A percentile compares a stretch with the other conserved stretches of the same genome.
phyloP scores from a whole-genome alignment of 495 filamentous ascomycete genomes.

The Aspergillus avenaceus region DNA sequence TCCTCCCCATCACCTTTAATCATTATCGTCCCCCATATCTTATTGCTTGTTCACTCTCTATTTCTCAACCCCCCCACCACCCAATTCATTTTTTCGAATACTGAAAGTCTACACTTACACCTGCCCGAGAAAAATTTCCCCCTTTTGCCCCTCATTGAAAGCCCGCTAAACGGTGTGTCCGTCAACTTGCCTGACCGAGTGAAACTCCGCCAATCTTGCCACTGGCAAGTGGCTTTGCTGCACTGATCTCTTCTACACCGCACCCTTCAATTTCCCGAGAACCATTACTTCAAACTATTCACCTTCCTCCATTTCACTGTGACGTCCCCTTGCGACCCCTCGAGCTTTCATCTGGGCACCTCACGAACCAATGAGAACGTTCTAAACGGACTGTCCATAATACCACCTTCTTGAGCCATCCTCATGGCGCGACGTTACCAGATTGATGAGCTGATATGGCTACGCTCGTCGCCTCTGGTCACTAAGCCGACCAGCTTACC shows the following conservation, averaged over 20 bases:
- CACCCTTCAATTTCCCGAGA: neutral
- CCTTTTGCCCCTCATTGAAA: constrained; percentile 20
- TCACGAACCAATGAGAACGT: constrained; percentile 30
- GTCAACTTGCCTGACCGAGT: constrained; percentile 21
- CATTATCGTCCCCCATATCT: neutral
- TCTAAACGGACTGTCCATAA: constrained; percentile 24
- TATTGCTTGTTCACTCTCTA: too few species aligned
- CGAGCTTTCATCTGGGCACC: constrained; percentile 1
- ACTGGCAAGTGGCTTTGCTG: constrained; percentile 10
- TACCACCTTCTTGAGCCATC: constrained; percentile 27
- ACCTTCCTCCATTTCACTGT: neutral
- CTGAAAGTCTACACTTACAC: too few species aligned
- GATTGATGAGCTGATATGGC: constrained; percentile 68
- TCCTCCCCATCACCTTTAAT: neutral
- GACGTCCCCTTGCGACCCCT: neutral
- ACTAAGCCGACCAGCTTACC: constrained; percentile 76
- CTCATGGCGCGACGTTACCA: constrained; percentile 66
- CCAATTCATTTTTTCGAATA: neutral
- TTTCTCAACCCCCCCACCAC: neutral
- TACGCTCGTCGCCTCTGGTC: constrained; percentile 82
- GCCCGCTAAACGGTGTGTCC: constrained; percentile 8
- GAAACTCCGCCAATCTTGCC: constrained; percentile 31
- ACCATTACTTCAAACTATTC: neutral
- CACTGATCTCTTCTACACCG: neutral
- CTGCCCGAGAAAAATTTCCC: neutral